Evolutionary conservation across 2,329 filamentous ascomycete species (phyloP).

Genomic region (Cryoendolithus antarcticus): DNA sequence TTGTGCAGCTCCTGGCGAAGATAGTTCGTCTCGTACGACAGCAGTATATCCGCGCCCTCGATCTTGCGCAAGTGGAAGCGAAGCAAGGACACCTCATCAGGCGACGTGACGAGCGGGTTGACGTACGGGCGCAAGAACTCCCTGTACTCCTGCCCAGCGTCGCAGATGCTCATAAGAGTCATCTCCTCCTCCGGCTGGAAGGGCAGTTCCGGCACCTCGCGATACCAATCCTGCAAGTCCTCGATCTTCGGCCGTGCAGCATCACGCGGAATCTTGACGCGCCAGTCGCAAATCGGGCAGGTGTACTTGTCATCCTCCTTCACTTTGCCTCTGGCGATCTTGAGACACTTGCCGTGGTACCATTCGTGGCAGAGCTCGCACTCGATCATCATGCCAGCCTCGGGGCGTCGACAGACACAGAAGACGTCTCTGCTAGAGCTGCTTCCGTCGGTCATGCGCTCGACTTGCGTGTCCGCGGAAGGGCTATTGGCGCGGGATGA

Average conservation of each 20-base stretch:
- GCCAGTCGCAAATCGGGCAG: slow-evolving; percentile 94
- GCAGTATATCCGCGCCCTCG: slow-evolving; percentile 85
- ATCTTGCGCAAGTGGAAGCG: slow-evolving; percentile 95
- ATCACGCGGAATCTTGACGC: slow-evolving; percentile 91
- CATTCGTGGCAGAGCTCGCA: slow-evolving; percentile 97
- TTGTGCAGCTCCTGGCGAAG: slow-evolving; percentile 92
- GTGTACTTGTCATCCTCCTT: slow-evolving; percentile 98
- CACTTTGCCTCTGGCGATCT: slow-evolving; percentile 93
- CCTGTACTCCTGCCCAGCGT: slow-evolving; percentile 72
- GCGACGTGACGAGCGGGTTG: slow-evolving; percentile 60
- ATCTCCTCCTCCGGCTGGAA: slow-evolving; percentile 96
- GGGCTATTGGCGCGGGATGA: slow-evolving; percentile 71
- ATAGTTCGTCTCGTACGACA: slow-evolving; percentile 92
- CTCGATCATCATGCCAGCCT: slow-evolving; percentile 99
- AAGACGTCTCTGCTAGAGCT: slow-evolving; percentile 65
- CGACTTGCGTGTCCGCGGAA: slow-evolving; percentile 14
- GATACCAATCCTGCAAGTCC: slow-evolving; percentile 70
- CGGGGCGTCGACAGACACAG: slow-evolving; percentile 85
- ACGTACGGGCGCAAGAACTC: slow-evolving; percentile 70
- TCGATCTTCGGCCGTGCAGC: slow-evolving; percentile 91
- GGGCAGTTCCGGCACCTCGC: slow-evolving; percentile 60
- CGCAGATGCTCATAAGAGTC: slow-evolving; percentile 71
- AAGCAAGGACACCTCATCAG: slow-evolving; percentile 77
- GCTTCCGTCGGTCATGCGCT: slow-evolving; percentile 29
- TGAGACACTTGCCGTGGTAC: slow-evolving; percentile 97